Evolutionary conservation across 352 stramenopile genomes (phyloP), one percentile per base, ranked within the genome.

Genomic region (Globisporangium polare): DNA sequence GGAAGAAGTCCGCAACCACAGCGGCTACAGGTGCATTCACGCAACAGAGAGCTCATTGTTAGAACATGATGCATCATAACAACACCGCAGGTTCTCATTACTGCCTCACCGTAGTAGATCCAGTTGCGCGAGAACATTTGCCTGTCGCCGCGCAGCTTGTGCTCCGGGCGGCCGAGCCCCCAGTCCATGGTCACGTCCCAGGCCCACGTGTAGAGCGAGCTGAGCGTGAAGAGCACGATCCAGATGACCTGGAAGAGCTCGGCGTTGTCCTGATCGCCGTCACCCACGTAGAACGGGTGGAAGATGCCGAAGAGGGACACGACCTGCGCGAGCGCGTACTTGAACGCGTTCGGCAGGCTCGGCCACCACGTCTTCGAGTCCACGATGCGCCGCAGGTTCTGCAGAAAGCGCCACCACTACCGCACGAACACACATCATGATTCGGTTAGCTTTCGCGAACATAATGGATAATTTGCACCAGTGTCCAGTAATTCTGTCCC

Each of bases 321-420:
- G 26, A 94, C 80, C 53, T 95, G 83, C 5, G 86, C 83, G 0
- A 96, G 72, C 9, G 83, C 85, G 72, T 99, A 99, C 73, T 99
- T 99, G 68, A 93, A 88, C 24, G 91, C 92, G 69, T 99, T 99
- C 2, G 94, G 88, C 15, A 99, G 76, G 66, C 98, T 95, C 3
- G 97, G 96, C 74, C 95, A 98, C 74, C 96, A 96, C 57, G 96
- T 92, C 58, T 95, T 84, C 26, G 94, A 98, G 77, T 99, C 96
- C 52, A 97, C 84, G 60, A 98, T 97, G 58, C 95, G 83, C 31
- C 96, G 86, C 18, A 99, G 71, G 70, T 94, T 99, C 82, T 99
- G 96, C 53, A 98, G 91, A 72, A 99, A 99, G 29, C 96, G 89
- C 73, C 98, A 96, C 89, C 95, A 98, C 53, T 77, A 33, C 13